phyloP scores from a whole-genome alignment of 2,329 filamentous ascomycete genomes.

The Immersiporthe knoxdaviesiana region DNA sequence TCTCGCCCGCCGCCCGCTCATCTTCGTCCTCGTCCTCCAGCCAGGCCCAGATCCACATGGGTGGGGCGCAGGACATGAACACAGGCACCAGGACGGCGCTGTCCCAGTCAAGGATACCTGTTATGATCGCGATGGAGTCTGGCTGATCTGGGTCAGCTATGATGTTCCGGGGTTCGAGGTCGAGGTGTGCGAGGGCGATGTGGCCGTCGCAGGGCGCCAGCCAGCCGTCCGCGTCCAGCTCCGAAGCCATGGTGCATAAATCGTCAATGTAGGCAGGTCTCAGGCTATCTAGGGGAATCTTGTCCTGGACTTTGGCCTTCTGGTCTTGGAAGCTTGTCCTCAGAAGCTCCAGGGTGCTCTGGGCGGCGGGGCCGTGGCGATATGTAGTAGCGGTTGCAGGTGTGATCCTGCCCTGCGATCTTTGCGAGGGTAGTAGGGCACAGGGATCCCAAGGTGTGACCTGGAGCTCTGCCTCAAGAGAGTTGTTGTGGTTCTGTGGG shows the following conservation, averaged over 20 bases:
- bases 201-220: neutral
- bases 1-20: constrained; percentile 26
- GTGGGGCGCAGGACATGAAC: constrained; percentile 39
- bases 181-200: constrained; percentile 33
- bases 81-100: constrained; percentile 37
- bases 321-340: neutral
- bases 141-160: constrained; percentile 32
- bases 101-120: constrained; percentile 39
- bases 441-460: neutral
- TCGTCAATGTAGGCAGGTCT: neutral
- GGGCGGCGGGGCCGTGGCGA: neutral
- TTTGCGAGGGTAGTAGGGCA: neutral
- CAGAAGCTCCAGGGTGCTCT: neutral
- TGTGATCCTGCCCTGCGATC: neutral
- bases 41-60: constrained; percentile 39
- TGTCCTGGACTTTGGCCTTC: neutral
- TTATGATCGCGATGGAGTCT: constrained; percentile 30
- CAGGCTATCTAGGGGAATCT: neutral
- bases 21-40: constrained; percentile 32
- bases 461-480: neutral
- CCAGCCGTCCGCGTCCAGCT: neutral
- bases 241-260: neutral
- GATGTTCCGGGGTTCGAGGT: constrained; percentile 37
- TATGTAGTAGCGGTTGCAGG: neutral
- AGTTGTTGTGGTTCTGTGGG: neutral